These are phyloP conservation scores for Claviceps spartinae DNA, from an alignment of 2,329 filamentous ascomycete species.

Conservation along the genomic window DNA sequence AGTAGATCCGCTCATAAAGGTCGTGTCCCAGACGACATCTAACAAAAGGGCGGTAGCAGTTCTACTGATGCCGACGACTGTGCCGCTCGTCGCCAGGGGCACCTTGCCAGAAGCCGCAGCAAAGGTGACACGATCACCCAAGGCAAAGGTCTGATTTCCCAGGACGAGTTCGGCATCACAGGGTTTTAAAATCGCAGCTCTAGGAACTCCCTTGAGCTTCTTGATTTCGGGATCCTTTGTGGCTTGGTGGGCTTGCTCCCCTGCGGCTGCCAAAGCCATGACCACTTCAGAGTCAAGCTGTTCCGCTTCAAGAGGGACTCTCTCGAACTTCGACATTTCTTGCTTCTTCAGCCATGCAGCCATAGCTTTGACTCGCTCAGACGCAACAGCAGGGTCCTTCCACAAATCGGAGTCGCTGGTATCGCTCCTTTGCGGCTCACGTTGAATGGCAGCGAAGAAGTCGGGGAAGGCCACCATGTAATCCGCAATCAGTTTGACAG, in stretches of 20 bases:
- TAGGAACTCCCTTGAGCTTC: conserved; percentile 68
- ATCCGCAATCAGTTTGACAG: conserved; percentile 64
- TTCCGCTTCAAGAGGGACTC: conserved; percentile 90
- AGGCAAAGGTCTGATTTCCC: conserved; percentile 64
- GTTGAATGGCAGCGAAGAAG: conserved; percentile 80
- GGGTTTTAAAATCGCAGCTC: conserved; percentile 82
- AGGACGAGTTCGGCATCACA: conserved; percentile 88
- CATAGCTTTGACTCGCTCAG: conserved; percentile 81
- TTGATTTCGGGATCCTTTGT: conserved; percentile 44
- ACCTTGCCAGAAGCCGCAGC: conserved; percentile 88
- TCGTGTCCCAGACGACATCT: conserved; percentile 84
- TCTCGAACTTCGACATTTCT: conserved; percentile 83
- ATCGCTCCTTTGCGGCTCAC: conserved; percentile 73
- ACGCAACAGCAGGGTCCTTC: conserved; percentile 55
- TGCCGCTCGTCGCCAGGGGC: conserved; percentile 80
- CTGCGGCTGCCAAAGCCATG: conserved; percentile 61
- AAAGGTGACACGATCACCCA: conserved; percentile 89
- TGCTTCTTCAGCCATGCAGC: conserved; percentile 83
- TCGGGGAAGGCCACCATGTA: conserved; percentile 95
- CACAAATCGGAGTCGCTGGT: conserved; percentile 81
- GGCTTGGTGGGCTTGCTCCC: conserved; percentile 46
- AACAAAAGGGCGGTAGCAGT: conserved; percentile 71
- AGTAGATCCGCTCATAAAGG: conserved; percentile 95
- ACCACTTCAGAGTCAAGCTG: conserved; percentile 90
- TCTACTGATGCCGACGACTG: conserved; percentile 86